A percentile compares a stretch with the other conserved stretches of the same genome.
Conservation (phyloP, 768 basidiomycete species). For the Macrolepiota albuminosa region DNA sequence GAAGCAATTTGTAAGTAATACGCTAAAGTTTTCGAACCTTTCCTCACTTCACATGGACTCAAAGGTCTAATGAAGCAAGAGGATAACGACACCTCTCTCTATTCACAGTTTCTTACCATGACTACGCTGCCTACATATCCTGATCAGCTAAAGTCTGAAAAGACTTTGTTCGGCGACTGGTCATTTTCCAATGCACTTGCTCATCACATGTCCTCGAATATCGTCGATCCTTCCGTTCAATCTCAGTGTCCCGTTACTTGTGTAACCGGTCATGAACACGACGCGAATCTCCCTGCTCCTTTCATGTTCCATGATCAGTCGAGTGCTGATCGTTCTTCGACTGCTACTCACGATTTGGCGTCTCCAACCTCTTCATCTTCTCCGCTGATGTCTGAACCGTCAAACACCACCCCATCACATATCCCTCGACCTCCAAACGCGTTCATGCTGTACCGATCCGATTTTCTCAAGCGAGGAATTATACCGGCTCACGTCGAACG, state of each 20-base stretch:
- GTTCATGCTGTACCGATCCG: constrained; percentile 79
- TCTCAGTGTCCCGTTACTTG: neutral
- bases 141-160: neutral
- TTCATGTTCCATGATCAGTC: neutral
- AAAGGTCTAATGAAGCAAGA: constrained; percentile 9
- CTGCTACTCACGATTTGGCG: neutral
- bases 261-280: neutral
- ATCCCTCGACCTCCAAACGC: constrained; percentile 79
- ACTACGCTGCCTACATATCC: constrained; percentile 3
- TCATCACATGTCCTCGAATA: neutral
- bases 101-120: constrained; percentile 1
- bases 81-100: neutral
- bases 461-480: constrained; percentile 45
- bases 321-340: neutral
- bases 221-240: neutral
- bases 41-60: neutral
- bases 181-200: constrained; percentile 3
- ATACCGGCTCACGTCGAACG: constrained; percentile 48
- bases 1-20: constrained; percentile 5
- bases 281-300: neutral
- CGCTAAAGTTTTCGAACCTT: neutral
- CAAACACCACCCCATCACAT: constrained; percentile 26
- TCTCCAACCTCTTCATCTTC: neutral
- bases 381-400: constrained; percentile 4
- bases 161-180: constrained; percentile 3